Evolutionary conservation across 176 grass and related monocot genomes (phyloP).

Genomic region (barley (Hordeum vulgare)): MorexV3_pseudomolecules_assembly NC_058518.1:450404545-450405044

Average conservation of each 20-base stretch:
- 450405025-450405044: not conserved
- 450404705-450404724: constrained; percentile 19
- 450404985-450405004: constrained; percentile 6
- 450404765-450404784: not conserved
- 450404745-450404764: not conserved
- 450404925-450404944: constrained; percentile 27
- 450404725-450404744: not conserved
- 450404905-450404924: not conserved
- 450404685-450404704: constrained; percentile 43
- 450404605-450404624: constrained; percentile 50
- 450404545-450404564: constrained; percentile 55
- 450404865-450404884: not conserved
- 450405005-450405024: constrained; percentile 18
- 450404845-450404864: constrained; percentile 3
- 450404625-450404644: constrained; percentile 37
- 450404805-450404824: not conserved
- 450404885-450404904: constrained; percentile 7
- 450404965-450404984: constrained; percentile 41
- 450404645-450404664: constrained; percentile 46
- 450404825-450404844: not conserved
- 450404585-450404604: constrained; percentile 46
- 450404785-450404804: not conserved
- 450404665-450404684: constrained; percentile 52
- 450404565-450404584: constrained; percentile 55
- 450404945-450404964: constrained; percentile 42